phyloP scores from a whole-genome alignment of 441 rosid genomes.

The Populus hybrid region DNA sequence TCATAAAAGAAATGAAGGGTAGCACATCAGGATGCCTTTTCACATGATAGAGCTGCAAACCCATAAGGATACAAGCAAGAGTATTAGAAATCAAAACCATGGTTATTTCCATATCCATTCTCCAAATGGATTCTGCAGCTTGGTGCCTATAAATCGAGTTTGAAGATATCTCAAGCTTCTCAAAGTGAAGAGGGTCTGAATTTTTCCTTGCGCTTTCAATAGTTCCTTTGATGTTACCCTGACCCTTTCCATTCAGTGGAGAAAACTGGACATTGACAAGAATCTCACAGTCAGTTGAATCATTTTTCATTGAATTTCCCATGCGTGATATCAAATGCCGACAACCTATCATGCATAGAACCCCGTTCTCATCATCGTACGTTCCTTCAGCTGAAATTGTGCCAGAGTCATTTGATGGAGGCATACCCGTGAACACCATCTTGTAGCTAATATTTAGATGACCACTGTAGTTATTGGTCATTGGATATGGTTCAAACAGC shows the following conservation, averaged over 20 bases:
- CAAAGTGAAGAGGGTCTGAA: constrained; percentile 63
- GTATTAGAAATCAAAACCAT: constrained; percentile 75
- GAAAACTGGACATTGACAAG: constrained; percentile 52
- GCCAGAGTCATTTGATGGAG: constrained; percentile 26
- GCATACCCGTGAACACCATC: constrained; percentile 31
- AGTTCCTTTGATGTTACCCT: constrained; percentile 54
- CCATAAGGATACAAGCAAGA: constrained; percentile 66
- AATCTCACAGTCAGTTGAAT: constrained; percentile 59
- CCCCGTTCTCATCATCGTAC: constrained; percentile 58
- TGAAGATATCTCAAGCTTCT: constrained; percentile 54
- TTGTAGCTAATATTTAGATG: constrained; percentile 65
- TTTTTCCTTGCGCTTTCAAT: constrained; percentile 60
- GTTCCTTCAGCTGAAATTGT: constrained; percentile 79
- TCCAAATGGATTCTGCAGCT: constrained; percentile 78
- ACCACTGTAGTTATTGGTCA: constrained; percentile 30
- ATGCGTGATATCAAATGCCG: constrained; percentile 27
- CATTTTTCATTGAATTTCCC: constrained; percentile 18
- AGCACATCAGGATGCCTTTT: constrained; percentile 65
- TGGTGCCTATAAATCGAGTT: constrained; percentile 50
- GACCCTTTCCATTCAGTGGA: constrained; percentile 47
- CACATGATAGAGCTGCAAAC: constrained; percentile 72
- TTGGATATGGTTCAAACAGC: constrained; percentile 30
- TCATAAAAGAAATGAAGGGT: constrained; percentile 64
- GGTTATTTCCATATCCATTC: constrained; percentile 86
- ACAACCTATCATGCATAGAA: constrained; percentile 89